phyloP scores from a whole-genome alignment of 1,284 basidiomycete genomes.

The Tylopilus orsonianus region DNA sequence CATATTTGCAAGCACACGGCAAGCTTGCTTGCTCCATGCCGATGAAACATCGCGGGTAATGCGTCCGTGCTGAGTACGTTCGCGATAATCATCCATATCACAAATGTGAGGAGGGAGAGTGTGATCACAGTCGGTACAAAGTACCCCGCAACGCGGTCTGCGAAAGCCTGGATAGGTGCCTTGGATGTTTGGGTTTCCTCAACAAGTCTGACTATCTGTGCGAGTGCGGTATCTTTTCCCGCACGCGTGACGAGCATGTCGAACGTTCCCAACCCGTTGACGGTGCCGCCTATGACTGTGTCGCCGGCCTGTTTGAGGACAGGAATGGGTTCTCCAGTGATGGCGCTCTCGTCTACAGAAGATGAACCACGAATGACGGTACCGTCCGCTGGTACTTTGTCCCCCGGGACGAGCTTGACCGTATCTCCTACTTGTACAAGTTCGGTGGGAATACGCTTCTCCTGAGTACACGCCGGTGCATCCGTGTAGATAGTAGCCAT shows the following conservation, averaged over 20 bases:
- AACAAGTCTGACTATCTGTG: slow-evolving; percentile 96
- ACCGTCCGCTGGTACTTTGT: slow-evolving; percentile 96
- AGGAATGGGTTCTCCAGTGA: slow-evolving; percentile 96
- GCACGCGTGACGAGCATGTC: slow-evolving; percentile 95
- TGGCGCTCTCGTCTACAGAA: slow-evolving; percentile 92
- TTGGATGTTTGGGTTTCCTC: slow-evolving; percentile 98
- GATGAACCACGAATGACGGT: slow-evolving; percentile 85
- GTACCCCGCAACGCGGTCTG: slow-evolving; percentile 91
- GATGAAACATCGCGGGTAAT: slow-evolving; percentile 84
- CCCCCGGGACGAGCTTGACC: slow-evolving; percentile 94
- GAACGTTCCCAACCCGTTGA: slow-evolving; percentile 94
- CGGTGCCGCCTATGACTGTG: slow-evolving; percentile 91
- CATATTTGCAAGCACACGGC: slow-evolving; percentile 96
- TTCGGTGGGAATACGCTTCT: slow-evolving; percentile 92
- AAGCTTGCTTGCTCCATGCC: slow-evolving; percentile 81
- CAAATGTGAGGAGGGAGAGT: slow-evolving; percentile 81
- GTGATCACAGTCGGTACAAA: slow-evolving; percentile 93
- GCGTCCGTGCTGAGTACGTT: slow-evolving; percentile 55
- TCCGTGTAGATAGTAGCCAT: slow-evolving; percentile 96
- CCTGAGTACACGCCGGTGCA: slow-evolving; percentile 71
- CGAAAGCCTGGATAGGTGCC: slow-evolving; percentile 97
- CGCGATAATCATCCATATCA: slow-evolving; percentile 82
- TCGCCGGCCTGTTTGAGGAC: slow-evolving; percentile 84
- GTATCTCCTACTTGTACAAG: slow-evolving; percentile 93
- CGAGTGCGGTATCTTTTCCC: slow-evolving; percentile 92